These are phyloP conservation scores for Aspergillus sp. DNA, from an alignment of 2,329 filamentous ascomycete species.

Conservation along the genomic window DNA sequence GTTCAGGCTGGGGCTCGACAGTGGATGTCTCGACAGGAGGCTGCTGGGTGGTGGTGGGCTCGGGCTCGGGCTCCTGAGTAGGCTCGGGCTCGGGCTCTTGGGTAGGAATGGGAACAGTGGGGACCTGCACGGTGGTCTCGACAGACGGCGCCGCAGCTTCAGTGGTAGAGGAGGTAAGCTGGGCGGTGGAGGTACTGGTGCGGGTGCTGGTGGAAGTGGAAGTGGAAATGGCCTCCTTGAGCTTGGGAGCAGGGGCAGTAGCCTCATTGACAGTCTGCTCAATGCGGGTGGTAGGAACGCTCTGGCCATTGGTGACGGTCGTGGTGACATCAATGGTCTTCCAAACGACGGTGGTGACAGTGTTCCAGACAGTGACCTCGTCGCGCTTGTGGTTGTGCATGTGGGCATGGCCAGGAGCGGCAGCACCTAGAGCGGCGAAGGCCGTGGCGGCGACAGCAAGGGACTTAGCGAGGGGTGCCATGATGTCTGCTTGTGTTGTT, in stretches of 20 bases:
- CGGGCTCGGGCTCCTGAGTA: neutral
- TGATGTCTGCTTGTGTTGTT: conserved; percentile 20
- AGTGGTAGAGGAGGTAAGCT: conserved; percentile 9
- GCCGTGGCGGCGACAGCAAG: conserved; percentile 37
- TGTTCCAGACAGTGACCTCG: conserved; percentile 47
- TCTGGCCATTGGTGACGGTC: conserved; percentile 45
- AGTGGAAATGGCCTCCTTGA: conserved; percentile 3
- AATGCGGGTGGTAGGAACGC: conserved; percentile 16
- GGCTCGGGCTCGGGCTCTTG: conserved; percentile 7
- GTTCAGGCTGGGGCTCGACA: neutral
- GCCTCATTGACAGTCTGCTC: conserved; percentile 6
- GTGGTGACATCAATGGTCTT: conserved; percentile 51
- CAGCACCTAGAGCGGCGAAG: conserved; percentile 32
- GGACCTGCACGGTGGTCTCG: conserved; percentile 2
- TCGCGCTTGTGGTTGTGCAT: conserved; percentile 37
- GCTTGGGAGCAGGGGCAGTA: conserved; percentile 18
- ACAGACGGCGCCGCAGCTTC: conserved; percentile 5
- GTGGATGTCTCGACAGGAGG: conserved; percentile 1
- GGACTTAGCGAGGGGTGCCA: conserved; percentile 40
- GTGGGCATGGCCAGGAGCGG: conserved; percentile 24
- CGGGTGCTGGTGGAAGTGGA: conserved; percentile 4
- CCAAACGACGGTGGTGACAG: conserved; percentile 48
- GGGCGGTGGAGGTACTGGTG: conserved; percentile 14
- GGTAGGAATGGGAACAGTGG: neutral
- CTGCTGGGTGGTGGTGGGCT: conserved; percentile 8